A percentile compares a stretch with the other conserved stretches of the same genome.
Conservation (phyloP, 2,329 filamentous ascomycete genomes). For the Botrytis byssoidea region DNA sequence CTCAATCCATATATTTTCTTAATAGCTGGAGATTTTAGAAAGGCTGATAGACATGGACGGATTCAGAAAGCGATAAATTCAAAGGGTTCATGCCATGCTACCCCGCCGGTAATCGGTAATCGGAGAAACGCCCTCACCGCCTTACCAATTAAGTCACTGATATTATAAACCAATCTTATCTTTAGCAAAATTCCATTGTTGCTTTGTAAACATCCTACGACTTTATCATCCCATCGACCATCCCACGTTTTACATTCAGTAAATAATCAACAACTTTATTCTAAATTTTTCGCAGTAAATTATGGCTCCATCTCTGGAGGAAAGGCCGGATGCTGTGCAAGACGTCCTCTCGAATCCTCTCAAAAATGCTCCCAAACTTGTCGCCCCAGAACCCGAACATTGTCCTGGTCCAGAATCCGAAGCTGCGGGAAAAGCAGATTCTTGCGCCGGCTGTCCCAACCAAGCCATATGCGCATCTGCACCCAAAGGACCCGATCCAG, state of each 20-base stretch:
- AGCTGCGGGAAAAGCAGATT: conserved; percentile 68
- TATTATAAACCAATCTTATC: neutral
- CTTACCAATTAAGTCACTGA: conserved; percentile 15
- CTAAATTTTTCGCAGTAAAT: neutral
- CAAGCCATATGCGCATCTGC: conserved; percentile 92
- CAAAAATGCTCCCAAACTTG: conserved; percentile 76
- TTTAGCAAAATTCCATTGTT: neutral
- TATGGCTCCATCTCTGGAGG: conserved; percentile 83
- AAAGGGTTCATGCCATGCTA: neutral
- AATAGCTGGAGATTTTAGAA: neutral
- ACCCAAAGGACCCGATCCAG: conserved; percentile 92
- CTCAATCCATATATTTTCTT: neutral
- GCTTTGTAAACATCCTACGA: conserved; percentile 20
- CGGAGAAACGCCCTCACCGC: conserved; percentile 5
- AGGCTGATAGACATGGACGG: neutral
- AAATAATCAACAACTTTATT: neutral
- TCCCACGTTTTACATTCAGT: neutral
- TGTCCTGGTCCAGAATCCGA: conserved; percentile 88
- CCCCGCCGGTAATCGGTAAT: neutral
- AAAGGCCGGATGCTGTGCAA: conserved; percentile 63
- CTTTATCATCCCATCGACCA: neutral
- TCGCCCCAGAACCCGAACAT: conserved; percentile 94
- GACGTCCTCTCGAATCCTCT: conserved; percentile 74
- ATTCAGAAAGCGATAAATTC: neutral
- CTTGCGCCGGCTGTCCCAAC: conserved; percentile 93